phyloP scores from a whole-genome alignment of 257 asterid species.

The Linaria vulgaris region DNA sequence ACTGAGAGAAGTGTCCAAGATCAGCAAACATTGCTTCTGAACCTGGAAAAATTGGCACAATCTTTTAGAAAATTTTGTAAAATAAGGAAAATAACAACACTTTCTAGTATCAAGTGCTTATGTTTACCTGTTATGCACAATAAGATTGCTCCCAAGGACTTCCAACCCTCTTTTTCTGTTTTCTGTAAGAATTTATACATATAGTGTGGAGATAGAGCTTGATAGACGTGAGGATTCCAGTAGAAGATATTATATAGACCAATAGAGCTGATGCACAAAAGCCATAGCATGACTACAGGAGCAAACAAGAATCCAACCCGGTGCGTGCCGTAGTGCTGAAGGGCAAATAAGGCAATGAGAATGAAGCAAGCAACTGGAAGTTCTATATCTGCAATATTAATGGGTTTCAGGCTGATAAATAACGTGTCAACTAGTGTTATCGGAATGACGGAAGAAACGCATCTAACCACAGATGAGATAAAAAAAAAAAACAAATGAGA shows the following conservation, averaged over 20 bases:
- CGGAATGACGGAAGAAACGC: background rate
- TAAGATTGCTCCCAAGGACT: conserved; percentile 91
- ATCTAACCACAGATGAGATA: too few species aligned
- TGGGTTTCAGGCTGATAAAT: conserved; percentile 6
- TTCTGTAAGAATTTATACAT: conserved; percentile 84
- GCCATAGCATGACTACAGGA: conserved; percentile 92
- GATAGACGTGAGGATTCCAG: conserved; percentile 84
- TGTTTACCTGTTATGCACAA: conserved; percentile 81
- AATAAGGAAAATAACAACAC: too few species aligned
- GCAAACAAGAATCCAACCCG: conserved; percentile 97
- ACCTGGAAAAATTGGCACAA: conserved; percentile 49
- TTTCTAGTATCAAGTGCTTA: background rate
- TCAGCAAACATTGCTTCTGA: conserved; percentile 99
- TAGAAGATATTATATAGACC: conserved; percentile 74
- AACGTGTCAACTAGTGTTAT: conserved; percentile 14
- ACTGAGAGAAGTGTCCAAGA: conserved; percentile 92
- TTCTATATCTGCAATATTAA: conserved; percentile 77
- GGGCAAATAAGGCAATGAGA: conserved; percentile 87
- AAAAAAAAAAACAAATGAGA: too few species aligned
- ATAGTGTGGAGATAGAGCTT: conserved; percentile 83
- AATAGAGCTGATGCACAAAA: conserved; percentile 74
- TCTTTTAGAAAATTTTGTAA: conserved; percentile 8
- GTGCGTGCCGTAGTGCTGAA: conserved; percentile 98
- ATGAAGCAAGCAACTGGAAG: conserved; percentile 80
- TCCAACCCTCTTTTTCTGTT: conserved; percentile 83